Base-by-base conservation (phyloP, 306 rosid species). In the Potentilla sterilis region DNA sequence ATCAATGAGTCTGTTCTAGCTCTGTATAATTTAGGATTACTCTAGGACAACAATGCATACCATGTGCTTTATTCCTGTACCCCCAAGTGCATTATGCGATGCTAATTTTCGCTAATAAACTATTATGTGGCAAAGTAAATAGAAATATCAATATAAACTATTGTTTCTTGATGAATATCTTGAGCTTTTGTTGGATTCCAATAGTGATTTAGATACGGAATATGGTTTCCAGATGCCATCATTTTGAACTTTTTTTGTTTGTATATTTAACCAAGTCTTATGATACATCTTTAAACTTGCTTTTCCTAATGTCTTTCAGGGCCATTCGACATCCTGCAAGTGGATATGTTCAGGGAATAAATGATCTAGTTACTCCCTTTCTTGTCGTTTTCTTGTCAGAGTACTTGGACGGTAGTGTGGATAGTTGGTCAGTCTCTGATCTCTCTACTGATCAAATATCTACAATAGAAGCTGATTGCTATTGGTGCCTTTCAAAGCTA, bases 321-420 rank as follows among this genome's bases (percentile, higher is more conserved):
- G 97, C 98, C 57, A 94, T 94, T 80, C 96, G 96, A 72, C 98
- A 94, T 87, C 98, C 98, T 70, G 98, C 98, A 69, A 94, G 98
- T 84, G 98, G 98, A 81, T 94, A 94, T 72, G 98, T 94, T 77
- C 98, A 91, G 90, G 98, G 98, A 81, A 94, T 94, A 91, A 94
- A 94, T 80, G 98, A 94, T 81, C 97, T 94, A 64, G 97, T 78
- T 64, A 91, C 98, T 19, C 98, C 98, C 13, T 94, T 94, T 88
- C 79, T 94, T 68, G 91, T 94, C 79, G 97, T 91, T 79, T 91
- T 94, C 86, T 83, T 94, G 83, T 88, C 98, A 77, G 98, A 94
- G 78, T 71, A 86, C 86, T 78, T 94, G 66, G 86, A 89, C 73
- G 98, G 96, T 78, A 82, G 86, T 73, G 84, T 87, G 68, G 94